Base-by-base conservation (phyloP, 352 stramenopile genomes). In the Globisporangium paroecandrum region DNA sequence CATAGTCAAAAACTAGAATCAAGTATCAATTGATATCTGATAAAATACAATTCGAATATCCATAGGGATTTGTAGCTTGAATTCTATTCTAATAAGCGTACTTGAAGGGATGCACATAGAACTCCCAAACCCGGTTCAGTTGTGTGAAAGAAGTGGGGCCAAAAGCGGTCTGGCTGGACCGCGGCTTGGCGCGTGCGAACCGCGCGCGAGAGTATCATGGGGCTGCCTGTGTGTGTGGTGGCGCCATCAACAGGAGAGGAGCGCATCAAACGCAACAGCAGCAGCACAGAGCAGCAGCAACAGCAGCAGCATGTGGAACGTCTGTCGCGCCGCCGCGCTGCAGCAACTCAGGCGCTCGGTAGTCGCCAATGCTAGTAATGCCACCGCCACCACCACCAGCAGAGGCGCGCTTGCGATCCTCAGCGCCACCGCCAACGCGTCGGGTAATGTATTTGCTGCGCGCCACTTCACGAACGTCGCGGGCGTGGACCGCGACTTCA, bases 221-320 rank as follows among this genome's bases (percentile, higher is more conserved):
- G 47, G 47, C 43, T 49, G 12, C 18, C 4, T 47, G 43, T 49
- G 43, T n/a, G 57, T 63, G 32, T 63, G 58, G 49, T 67, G 32
- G 49, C 24, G 27, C 18, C 62, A 61, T 8, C 20, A 18, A 43
- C 62, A 61, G 6, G 20, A 24, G 20, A 24, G 24, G n/a, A 57
- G 41, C 27, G 2, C 41, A 43, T 25, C 60, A 89, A 12, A 34
- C 20, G 27, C 43, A 49, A 49, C 43, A 49, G 18, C 43, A 47
- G 41, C 41, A 47, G 41, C 41, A 41, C 13, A 15, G n/a, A 63
- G 3, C 36, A 41, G 12, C 41, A 49, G 15, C 58, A 91, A n/a
- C n/a, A n/a, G n/a, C 32, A 10, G 34, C 41, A 49, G 15, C 58
- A 91, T 91, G 83, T 91, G 83, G 83, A 77, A 71, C 64, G 69